Base-by-base conservation (phyloP, 1,139 yeast species). In the Yamadazyma dendronema region DNA sequence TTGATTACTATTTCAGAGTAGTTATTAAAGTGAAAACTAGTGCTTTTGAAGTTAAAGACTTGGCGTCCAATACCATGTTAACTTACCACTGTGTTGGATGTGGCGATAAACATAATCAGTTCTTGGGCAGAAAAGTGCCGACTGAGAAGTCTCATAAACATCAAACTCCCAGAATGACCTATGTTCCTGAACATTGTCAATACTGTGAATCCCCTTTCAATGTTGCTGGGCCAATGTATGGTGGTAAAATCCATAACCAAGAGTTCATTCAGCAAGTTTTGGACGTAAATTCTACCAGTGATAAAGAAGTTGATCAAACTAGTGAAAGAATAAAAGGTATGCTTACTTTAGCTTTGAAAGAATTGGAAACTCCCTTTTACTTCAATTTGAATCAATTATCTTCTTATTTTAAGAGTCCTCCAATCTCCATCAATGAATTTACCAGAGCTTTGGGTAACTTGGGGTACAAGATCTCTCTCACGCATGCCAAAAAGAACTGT, bases 171-270 rank as follows among this genome's bases (percentile, higher is more conserved):
- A 61, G 57, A 31, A 46, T 55, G 38, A 47, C 62, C 52, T 62
- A 31, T 49, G 61, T 44, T 2, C 79, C 82, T 0, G 70, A 77
- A 4, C 58, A 67, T 33, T 94, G 98, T 62, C 56, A 68, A 30
- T 81, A 71, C 59, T 92, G 98, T 63, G 84, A 78, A 2, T 73
- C 72, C 39, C 70, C 76, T 4, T 77, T 77, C 55, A 95, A 85
- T 54, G 59, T 92, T 30, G 92, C 94, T 2, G 99, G 99, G 1
- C 99, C 99, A 39, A 87, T 92, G 96, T 92, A 95, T 84, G 87
- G 79, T 9, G 96, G 94, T 0, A 67, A 73, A 2, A 62, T 92
- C 37, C 97, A 90, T 54, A 74, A 83, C 54, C 58, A 60, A 25
- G 77, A 72, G 14, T 92, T 89, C 51, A 69, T 92, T 32, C 72